These are phyloP conservation scores for Fraxinus americana DNA, from an alignment of 257 asterid species.

Conservation along the genomic window DNA sequence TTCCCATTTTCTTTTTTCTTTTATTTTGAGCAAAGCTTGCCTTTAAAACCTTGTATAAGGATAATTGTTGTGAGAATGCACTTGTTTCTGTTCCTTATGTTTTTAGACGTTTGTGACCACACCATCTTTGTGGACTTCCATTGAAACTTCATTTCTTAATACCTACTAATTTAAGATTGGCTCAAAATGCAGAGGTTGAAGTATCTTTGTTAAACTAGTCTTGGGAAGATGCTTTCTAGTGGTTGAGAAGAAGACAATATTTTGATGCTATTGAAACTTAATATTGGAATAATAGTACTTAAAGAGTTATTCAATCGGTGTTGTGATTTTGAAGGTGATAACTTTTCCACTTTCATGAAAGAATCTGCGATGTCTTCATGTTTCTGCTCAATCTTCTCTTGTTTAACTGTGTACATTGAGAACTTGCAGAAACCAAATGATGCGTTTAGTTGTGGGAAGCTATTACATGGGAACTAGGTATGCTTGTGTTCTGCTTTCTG, in stretches of 20 bases:
- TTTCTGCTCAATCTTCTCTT: background rate
- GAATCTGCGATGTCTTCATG: background rate
- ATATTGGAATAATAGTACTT: background rate
- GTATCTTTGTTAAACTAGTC: background rate
- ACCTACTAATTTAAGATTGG: background rate
- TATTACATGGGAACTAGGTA: no score
- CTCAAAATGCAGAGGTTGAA: background rate
- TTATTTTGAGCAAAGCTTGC: slow-evolving; percentile 10
- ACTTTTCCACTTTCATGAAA: background rate
- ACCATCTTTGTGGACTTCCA: background rate
- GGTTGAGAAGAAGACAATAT: background rate
- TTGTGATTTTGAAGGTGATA: background rate
- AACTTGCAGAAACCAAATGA: background rate
- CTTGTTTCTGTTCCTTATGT: background rate
- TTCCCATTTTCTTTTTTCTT: slow-evolving; percentile 9
- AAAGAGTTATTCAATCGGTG: no score
- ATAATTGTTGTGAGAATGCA: slow-evolving; percentile 22
- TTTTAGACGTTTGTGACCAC: background rate
- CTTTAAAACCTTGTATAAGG: slow-evolving; percentile 3
- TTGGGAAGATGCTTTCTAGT: background rate
- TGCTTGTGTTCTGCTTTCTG: no score
- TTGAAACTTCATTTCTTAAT: background rate
- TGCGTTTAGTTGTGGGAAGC: background rate
- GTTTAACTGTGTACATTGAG: background rate
- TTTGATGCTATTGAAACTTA: background rate